Base-by-base conservation (phyloP, 495 filamentous ascomycete genomes). In the Clohesyomyces aquaticus region DNA sequence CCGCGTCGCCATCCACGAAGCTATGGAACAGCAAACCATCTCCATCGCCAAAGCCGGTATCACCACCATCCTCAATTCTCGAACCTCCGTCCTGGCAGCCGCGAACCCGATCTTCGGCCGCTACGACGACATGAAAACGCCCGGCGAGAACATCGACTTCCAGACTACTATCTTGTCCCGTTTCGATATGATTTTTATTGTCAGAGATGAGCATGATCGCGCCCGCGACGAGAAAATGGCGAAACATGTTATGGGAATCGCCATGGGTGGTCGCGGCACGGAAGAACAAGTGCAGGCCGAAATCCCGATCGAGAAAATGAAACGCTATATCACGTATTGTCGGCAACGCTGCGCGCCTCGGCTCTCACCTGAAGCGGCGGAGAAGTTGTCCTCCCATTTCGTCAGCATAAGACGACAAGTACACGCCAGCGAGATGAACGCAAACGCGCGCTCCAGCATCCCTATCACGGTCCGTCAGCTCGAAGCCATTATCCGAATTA, bases 171-270 rank as follows among this genome's bases (percentile, higher is more conserved):
- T 99, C 73, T 75, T 99, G 52, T 98, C 94, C 1, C 88, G 95
- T 79, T 99, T 99, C 78, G 95, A 99, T 77, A 96, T 99, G 92
- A 97, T 99, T 70, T 99, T 98, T 81, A 96, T 99, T 66, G 93
- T 99, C 48, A 90, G 90, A 32, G 95, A 99, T 71, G 91, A 96
- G 56, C 95, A 99, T 75, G 90, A 95, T 51, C 86, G 90, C 42
- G 85, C 81, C 42, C 86, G 91, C 68, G 95, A 99, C 75, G 93
- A 98, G 78, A 87, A 82, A 1, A 97, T 99, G 53, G 95, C 95
- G 12, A 90, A 88, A 53, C 94, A 98, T 81, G 93, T 99, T 67
- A 97, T 98, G 90, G 89, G 88, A 49, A 91, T 98, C 65, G 92
- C 97, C 72, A 99, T 97, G 92, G 90, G 91, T 56, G 89, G 90